These are phyloP conservation scores for Pichia sp. DNA, from an alignment of 1,139 yeast species.

Conservation along the genomic window DNA sequence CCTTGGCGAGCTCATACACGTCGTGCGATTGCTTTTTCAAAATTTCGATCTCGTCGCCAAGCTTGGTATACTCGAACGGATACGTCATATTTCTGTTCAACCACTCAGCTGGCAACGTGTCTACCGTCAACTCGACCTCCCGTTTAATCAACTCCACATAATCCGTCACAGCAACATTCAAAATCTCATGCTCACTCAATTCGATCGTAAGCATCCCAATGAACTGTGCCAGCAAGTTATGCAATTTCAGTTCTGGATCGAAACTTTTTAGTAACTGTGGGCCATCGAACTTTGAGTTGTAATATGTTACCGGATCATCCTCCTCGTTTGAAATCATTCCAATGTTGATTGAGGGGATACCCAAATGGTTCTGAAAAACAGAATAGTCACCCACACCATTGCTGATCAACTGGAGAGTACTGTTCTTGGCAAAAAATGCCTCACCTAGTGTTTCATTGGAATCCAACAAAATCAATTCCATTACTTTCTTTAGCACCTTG, in stretches of 20 bases:
- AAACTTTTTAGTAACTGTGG: conserved; percentile 50
- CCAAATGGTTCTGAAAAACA: conserved; percentile 47
- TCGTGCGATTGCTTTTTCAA: background rate
- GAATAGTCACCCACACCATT: conserved; percentile 39
- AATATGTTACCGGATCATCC: conserved; percentile 45
- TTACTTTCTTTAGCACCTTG: conserved; percentile 32
- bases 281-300: conserved; percentile 59
- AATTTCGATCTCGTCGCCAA: conserved; percentile 11
- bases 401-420: conserved; percentile 32
- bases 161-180: conserved; percentile 37
- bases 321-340: conserved; percentile 35
- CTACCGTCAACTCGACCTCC: conserved; percentile 29
- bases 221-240: conserved; percentile 55
- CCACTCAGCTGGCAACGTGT: conserved; percentile 37
- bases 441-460: conserved; percentile 32
- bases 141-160: conserved; percentile 34
- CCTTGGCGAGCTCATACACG: conserved; percentile 12
- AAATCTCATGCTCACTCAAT: conserved; percentile 52
- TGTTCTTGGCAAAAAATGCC: conserved; percentile 32
- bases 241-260: conserved; percentile 53
- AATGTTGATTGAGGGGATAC: conserved; percentile 45
- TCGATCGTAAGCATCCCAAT: conserved; percentile 51
- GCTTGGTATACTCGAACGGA: conserved; percentile 10
- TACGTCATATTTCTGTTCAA: conserved; percentile 15
- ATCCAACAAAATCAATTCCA: conserved; percentile 36